Evolutionary conservation across 148 eudicot species (phyloP).

Genomic region (Camellia japonica): DNA sequence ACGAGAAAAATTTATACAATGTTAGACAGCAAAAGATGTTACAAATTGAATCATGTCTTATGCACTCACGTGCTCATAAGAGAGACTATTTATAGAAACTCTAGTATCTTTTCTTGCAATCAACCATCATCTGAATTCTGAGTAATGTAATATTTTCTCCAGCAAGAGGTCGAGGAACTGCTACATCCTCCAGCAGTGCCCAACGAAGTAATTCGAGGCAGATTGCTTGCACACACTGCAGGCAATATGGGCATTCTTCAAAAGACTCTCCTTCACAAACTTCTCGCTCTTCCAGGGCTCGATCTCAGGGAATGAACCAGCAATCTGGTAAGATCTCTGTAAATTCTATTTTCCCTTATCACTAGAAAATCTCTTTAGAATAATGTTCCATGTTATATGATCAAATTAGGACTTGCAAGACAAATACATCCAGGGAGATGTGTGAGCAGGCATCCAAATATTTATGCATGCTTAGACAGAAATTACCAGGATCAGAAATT

Average conservation of each 20-base stretch:
- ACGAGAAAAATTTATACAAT: no score
- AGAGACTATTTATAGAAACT: neutral
- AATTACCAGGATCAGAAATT: neutral
- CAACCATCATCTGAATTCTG: neutral
- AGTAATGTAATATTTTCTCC: slow-evolving; percentile 16
- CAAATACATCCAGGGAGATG: no score
- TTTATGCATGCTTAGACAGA: neutral
- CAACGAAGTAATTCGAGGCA: slow-evolving; percentile 48
- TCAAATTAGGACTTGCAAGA: no score
- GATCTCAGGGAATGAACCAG: slow-evolving; percentile 44
- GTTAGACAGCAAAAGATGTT: no score
- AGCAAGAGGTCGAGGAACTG: slow-evolving; percentile 55
- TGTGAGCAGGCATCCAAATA: no score
- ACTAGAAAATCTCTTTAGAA: no score
- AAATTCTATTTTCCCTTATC: neutral
- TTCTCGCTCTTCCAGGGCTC: slow-evolving; percentile 47
- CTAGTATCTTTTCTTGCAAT: neutral
- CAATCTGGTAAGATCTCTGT: slow-evolving; percentile 36
- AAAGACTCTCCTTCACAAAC: slow-evolving; percentile 40
- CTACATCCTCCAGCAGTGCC: slow-evolving; percentile 40
- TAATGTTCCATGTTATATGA: no score
- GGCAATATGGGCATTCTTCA: slow-evolving; percentile 66
- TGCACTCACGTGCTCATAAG: no score
- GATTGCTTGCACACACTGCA: slow-evolving; percentile 44
- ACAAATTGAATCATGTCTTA: no score